Base-by-base conservation (phyloP, 352 stramenopile genomes). In the Phytopythium delawarense region DNA sequence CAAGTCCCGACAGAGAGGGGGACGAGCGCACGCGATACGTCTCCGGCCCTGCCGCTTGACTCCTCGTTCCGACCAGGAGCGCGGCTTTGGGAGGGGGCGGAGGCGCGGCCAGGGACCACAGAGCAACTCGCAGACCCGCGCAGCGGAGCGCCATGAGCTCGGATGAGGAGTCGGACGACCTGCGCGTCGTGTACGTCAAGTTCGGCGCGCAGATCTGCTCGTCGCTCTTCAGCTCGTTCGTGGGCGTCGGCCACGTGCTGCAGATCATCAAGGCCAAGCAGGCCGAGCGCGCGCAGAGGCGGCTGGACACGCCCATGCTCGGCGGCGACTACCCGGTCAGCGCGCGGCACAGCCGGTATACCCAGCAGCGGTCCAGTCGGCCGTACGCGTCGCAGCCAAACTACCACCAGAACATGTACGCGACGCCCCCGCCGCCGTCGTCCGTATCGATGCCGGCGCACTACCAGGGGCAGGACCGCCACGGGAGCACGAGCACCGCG, bases 131-230 rank as follows among this genome's bases (percentile, higher is more conserved):
- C 39, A 4, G 39, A 20, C 18, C 15, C 42, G 18, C 7, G 15
- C 0, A 1, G 9, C 25, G 7, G 20, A 32, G 21, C 40, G 40
- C 35, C 11, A 61, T 61, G 55, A 61, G 55, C 55, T 49, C 35
- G 21, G 55, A 42, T 3, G 54, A 60, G 12, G 54, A 61, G 39
- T 52, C 55, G 55, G 55, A 61, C 28, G 55, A 61, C 55, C 13
- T 52, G 55, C 28, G 15, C 37, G 28, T 61, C 39, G 42, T 88
- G 57, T 81, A 85, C 61, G 75, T 67, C 42, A 90, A 92, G 60
- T 69, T 92, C 48, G 69, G 74, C 25, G 78, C 83, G 58, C 83
- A 92, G 72, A 63, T 89, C 48, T 75, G 79, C 49, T 92, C 83
- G 42, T 83, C 81, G 55, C 72, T 76, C 59, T 76, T 87, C 62